Percentiles rank a stretch among this genome's conserved stretches.
phyloP scores from a whole-genome alignment of 2,329 filamentous ascomycete genomes.

The Botrytis fabae region DNA sequence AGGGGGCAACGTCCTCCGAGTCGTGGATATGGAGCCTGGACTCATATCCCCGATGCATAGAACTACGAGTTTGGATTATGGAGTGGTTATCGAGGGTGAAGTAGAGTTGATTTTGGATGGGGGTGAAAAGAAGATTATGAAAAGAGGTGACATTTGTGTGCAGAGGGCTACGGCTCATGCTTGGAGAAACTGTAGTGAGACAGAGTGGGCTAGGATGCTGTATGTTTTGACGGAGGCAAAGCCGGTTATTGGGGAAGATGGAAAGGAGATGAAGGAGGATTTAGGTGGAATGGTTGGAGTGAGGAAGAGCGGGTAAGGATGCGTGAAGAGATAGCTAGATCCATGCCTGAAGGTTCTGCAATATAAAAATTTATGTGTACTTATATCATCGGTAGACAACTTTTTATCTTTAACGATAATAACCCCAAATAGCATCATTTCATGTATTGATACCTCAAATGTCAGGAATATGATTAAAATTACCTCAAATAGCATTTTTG shows the following conservation, averaged over 20 bases:
- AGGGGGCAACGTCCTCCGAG: not conserved
- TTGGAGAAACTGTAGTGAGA: not conserved
- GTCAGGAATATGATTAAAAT: no score
- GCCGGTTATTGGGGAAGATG: not conserved
- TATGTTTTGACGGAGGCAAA: not conserved
- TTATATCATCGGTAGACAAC: not conserved
- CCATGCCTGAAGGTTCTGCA: not conserved
- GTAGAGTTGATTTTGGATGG: not conserved
- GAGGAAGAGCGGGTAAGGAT: not conserved
- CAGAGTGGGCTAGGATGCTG: not conserved
- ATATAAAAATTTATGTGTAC: not conserved
- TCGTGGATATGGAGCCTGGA: not conserved
- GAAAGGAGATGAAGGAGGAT: not conserved
- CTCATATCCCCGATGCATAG: not conserved
- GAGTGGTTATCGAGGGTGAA: not conserved
- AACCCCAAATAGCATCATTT: no score
- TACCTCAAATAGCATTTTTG: no score
- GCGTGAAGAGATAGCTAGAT: not conserved
- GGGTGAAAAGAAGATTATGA: not conserved
- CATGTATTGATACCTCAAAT: no score
- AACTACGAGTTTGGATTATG: not conserved
- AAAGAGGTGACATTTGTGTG: not conserved
- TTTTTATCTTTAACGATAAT: no score
- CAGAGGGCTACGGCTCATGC: not conserved
- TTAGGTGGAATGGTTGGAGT: not conserved